A percentile compares a stretch with the other conserved stretches of the same genome.
phyloP scores from a whole-genome alignment of 2,329 filamentous ascomycete genomes.

The Diaporthe destruens region DNA sequence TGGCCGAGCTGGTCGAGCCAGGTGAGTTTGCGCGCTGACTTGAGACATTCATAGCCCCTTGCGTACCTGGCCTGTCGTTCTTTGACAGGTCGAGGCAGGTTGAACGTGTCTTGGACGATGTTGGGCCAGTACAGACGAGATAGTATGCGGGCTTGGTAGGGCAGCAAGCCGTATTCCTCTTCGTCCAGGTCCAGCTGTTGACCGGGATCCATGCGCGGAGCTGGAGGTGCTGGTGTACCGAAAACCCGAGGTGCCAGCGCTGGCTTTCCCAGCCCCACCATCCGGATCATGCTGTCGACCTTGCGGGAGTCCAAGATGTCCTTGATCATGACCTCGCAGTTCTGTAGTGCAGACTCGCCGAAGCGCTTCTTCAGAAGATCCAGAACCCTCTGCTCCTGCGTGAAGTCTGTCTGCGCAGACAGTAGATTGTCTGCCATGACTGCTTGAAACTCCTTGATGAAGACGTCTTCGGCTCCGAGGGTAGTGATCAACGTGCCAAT shows the following conservation, averaged over 20 bases:
- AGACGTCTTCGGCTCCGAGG: slow-evolving; percentile 89
- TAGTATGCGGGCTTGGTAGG: slow-evolving; percentile 84
- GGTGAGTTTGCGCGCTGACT: slow-evolving; percentile 85
- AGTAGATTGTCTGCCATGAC: slow-evolving; percentile 88
- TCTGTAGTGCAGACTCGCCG: slow-evolving; percentile 86
- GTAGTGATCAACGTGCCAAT: slow-evolving; percentile 91
- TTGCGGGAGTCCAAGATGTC: slow-evolving; percentile 87
- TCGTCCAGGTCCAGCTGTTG: slow-evolving; percentile 49
- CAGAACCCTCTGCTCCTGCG: slow-evolving; percentile 85
- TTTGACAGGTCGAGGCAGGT: slow-evolving; percentile 69
- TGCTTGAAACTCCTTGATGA: slow-evolving; percentile 92
- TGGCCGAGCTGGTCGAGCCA: slow-evolving; percentile 89
- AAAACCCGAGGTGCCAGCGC: slow-evolving; percentile 30
- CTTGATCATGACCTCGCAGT: slow-evolving; percentile 96
- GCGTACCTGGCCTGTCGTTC: slow-evolving; percentile 79
- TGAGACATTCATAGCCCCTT: slow-evolving; percentile 81
- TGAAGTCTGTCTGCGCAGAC: slow-evolving; percentile 75
- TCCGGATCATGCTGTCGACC: slow-evolving; percentile 77
- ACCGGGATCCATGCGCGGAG: slow-evolving; percentile 31
- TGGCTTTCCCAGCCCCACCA: slow-evolving; percentile 56
- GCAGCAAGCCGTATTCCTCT: slow-evolving; percentile 66
- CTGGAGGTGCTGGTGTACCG: slow-evolving; percentile 44
- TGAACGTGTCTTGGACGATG: slow-evolving; percentile 77
- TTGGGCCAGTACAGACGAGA: slow-evolving; percentile 95
- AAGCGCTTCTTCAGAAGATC: slow-evolving; percentile 90